Base-by-base conservation (phyloP, 2,329 filamentous ascomycete genomes). In the Dactylonectria macrodidyma region DNA sequence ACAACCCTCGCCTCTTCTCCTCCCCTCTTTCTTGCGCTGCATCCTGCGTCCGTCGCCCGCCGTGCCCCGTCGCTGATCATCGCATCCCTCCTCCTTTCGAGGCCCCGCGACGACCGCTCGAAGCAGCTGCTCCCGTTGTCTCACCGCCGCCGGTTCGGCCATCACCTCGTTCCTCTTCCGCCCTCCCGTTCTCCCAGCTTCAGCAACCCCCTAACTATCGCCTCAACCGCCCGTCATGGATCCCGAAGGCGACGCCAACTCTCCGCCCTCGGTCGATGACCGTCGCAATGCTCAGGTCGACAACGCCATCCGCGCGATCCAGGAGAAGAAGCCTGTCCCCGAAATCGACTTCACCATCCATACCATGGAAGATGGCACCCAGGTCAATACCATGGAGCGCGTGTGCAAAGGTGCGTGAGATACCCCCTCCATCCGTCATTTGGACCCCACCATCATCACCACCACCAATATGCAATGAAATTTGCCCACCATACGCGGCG, bases 311-410 rank as follows among this genome's bases (percentile, higher is more conserved):
- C 94, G 93, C 81, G 96, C 96, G 68, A 95, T 99, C 78, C 91
- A 92, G 81, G 91, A 98, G 78, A 98, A 98, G 92, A 95, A 93
- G 86, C 95, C 95, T 62, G 88, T 97, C 58, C 96, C 96, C 66
- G 95, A 98, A 87, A 98, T 99, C 78, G 96, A 99, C 86, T 99
- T 99, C 82, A 97, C 94, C 64, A 91, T 99, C 79, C 96, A 99
- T 83, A 96, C 93, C 70, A 98, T 98, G 95, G 96, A 99, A 82
- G 96, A 99, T 87, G 94, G 94, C 79, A 91, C 90, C 61, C 94
- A 97, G 85, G 96, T 99, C 80, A 98, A 90, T 90, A 99, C 96
- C 70, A 85, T 93, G 81, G 96, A 99, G 84, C 90, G 96, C 81
- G 96, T 99, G 69, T 97, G 95, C 88, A 99, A 98, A 95, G 96